A percentile compares a stretch with the other conserved stretches of the same genome.
These are phyloP conservation scores for Retiboletus flavoniger DNA, from an alignment of 1,284 basidiomycete genomes.

Conservation along the genomic window DNA sequence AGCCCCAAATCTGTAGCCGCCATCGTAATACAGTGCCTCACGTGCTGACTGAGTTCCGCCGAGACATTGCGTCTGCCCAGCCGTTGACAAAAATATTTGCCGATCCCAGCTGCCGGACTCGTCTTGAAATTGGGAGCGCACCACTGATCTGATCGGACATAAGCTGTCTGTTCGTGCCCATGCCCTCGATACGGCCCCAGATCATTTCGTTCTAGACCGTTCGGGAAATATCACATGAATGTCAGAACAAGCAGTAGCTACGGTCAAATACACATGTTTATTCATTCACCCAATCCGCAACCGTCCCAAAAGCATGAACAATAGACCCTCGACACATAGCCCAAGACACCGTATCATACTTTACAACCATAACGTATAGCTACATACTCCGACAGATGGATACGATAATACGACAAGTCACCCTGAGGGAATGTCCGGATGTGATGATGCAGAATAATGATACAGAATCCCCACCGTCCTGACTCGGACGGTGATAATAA, in stretches of 20 bases:
- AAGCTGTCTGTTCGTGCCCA: slow-evolving; percentile 8
- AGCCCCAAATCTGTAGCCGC: slow-evolving; percentile 17
- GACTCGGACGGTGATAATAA: slow-evolving; percentile 27
- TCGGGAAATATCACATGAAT: slow-evolving; percentile 15
- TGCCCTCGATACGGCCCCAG: slow-evolving; percentile 1
- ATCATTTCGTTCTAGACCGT: slow-evolving; percentile 8
- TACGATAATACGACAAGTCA: slow-evolving; percentile 26
- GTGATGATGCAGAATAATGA: slow-evolving; percentile 37
- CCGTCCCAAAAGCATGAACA: not conserved
- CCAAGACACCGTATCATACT: slow-evolving; percentile 29
- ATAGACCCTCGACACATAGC: slow-evolving; percentile 9
- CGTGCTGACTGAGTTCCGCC: slow-evolving; percentile 18
- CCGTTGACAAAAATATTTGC: slow-evolving; percentile 10
- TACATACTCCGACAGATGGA: slow-evolving; percentile 30
- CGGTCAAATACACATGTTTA: slow-evolving; percentile 4
- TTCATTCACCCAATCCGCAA: not conserved
- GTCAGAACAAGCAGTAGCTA: not conserved
- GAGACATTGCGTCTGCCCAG: slow-evolving; percentile 13
- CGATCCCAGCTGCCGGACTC: slow-evolving; percentile 16
- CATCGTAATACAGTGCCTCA: slow-evolving; percentile 14
- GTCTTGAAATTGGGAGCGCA: slow-evolving; percentile 2
- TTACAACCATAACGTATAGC: slow-evolving; percentile 40
- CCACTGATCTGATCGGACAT: slow-evolving; percentile 18
- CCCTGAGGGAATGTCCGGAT: slow-evolving; percentile 21
- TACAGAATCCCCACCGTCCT: slow-evolving; percentile 30